Evolutionary conservation across 306 rosid species (phyloP).

Genomic region (Malus asiatica): DNA sequence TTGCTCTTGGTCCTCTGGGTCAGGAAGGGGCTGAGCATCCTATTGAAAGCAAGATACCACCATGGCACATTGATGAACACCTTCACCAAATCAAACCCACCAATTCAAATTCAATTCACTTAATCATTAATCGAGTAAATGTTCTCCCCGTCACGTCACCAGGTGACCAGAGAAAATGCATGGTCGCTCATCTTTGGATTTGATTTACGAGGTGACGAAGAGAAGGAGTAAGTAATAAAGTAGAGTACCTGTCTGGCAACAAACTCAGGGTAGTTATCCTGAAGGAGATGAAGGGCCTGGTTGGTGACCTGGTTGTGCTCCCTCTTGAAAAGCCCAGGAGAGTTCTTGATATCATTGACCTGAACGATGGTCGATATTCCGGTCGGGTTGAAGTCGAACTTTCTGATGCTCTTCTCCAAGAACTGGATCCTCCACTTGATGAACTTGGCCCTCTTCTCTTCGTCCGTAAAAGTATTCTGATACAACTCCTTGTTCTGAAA

Average conservation of each 20-base stretch:
- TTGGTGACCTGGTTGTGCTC: conserved; percentile 38
- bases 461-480: conserved; percentile 37
- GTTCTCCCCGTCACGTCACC: no score
- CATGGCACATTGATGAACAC: conserved; percentile 54
- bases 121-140: neutral
- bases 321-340: conserved; percentile 36
- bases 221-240: no score
- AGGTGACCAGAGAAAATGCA: no score
- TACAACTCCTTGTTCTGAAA: conserved; percentile 42
- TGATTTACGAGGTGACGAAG: no score
- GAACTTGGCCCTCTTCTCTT: conserved; percentile 39
- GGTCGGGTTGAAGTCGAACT: conserved; percentile 40
- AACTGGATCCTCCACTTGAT: conserved; percentile 46
- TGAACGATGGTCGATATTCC: conserved; percentile 45
- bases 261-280: conserved; percentile 56
- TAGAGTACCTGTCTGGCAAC: conserved; percentile 47
- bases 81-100: conserved; percentile 14
- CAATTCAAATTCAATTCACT: neutral
- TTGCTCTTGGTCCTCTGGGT: conserved; percentile 78
- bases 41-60: conserved; percentile 51
- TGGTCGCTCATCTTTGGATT: no score
- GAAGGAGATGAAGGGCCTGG: conserved; percentile 45
- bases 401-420: conserved; percentile 46
- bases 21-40: conserved; percentile 47
- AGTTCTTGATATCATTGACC: conserved; percentile 46